Base-by-base conservation (phyloP, 2,329 filamentous ascomycete species). In the Corniculantispora saksenae region DNA sequence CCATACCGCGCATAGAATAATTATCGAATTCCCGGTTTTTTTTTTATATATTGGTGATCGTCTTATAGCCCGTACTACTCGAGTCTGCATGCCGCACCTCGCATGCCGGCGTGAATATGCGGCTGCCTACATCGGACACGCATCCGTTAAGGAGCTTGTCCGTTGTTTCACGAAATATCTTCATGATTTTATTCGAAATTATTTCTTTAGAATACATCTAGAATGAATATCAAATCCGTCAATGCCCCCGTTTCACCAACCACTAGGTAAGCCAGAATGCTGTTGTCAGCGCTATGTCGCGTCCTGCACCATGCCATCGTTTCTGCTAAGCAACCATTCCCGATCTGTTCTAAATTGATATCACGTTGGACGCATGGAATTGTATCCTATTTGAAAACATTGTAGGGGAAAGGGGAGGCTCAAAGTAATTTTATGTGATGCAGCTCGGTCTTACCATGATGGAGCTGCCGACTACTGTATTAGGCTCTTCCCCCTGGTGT, bases 1-100 rank as follows among this genome's bases (percentile, higher is more conserved):
- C 58, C 43, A 58, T 43, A n/a, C n/a, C 17, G 51, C 23, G 47
- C 23, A 64, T 64, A 12, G 55, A 54, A 53, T 8, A 6, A 32
- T 19, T 15, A 53, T 64, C n/a, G 38, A 56, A 56, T 12, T 48
- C 23, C 40, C 3, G 40, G n/a, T n/a, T n/a, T n/a, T n/a, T n/a
- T 50, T 40, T n/a, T 1, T 21, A 13, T 1, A 9, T 35, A 32
- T 40, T 21, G 29, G 7, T 40, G 8, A 25, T 29, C 40, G 12
- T 55, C 13, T 19, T 23, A 38, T 19, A 25, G 27, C 38, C 32
- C 32, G 32, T 32, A 32, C 32, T 32, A 32, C 32, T 10, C 10
- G 6, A 32, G n/a, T 32, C 32, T 32, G 5, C 32, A 5, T 32
- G 5, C 32, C 5, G 10, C 32, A 10, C 32, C 32, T 32, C 32